phyloP scores from a whole-genome alignment of 176 grass and related monocot genomes.

The Oryza nivara region DNA sequence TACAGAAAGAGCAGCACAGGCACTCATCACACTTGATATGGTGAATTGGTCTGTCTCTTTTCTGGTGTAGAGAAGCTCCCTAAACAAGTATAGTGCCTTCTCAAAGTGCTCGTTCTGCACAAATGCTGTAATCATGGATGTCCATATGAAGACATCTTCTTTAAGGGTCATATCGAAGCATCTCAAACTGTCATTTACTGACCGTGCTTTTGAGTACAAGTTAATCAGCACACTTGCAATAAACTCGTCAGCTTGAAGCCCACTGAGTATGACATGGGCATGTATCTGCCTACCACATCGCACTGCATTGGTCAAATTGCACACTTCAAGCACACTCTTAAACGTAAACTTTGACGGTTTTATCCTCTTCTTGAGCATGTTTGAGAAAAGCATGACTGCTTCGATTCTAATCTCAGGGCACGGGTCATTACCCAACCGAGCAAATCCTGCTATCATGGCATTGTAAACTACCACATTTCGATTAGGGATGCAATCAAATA shows the following conservation, averaged over 20 bases:
- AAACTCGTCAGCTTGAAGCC: slow-evolving; percentile 64
- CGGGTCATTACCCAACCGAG: slow-evolving; percentile 65
- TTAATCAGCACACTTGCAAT: slow-evolving; percentile 64
- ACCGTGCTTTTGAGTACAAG: slow-evolving; percentile 57
- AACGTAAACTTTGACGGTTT: slow-evolving; percentile 70
- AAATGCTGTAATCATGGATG: slow-evolving; percentile 74
- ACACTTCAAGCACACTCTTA: slow-evolving; percentile 75
- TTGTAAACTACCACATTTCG: slow-evolving; percentile 68
- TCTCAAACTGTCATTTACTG: slow-evolving; percentile 56
- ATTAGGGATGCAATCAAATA: slow-evolving; percentile 68
- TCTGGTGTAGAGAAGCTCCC: slow-evolving; percentile 45
- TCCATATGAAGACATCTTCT: slow-evolving; percentile 57
- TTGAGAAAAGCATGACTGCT: slow-evolving; percentile 59
- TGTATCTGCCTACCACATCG: slow-evolving; percentile 76
- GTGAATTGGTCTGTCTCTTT: slow-evolving; percentile 53
- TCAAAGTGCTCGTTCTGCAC: slow-evolving; percentile 49
- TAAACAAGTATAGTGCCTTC: slow-evolving; percentile 60
- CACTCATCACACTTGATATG: slow-evolving; percentile 58
- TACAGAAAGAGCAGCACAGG: slow-evolving; percentile 56
- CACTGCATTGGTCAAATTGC: slow-evolving; percentile 53
- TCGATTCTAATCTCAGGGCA: slow-evolving; percentile 49
- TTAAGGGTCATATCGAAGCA: slow-evolving; percentile 64
- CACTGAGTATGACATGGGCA: slow-evolving; percentile 61
- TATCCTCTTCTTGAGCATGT: slow-evolving; percentile 63
- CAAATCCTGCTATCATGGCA: slow-evolving; percentile 87